Evolutionary conservation across 1,139 yeast species (phyloP), one percentile per base, ranked within the genome.

Genomic region (Saccharomyces pastorianus): DNA sequence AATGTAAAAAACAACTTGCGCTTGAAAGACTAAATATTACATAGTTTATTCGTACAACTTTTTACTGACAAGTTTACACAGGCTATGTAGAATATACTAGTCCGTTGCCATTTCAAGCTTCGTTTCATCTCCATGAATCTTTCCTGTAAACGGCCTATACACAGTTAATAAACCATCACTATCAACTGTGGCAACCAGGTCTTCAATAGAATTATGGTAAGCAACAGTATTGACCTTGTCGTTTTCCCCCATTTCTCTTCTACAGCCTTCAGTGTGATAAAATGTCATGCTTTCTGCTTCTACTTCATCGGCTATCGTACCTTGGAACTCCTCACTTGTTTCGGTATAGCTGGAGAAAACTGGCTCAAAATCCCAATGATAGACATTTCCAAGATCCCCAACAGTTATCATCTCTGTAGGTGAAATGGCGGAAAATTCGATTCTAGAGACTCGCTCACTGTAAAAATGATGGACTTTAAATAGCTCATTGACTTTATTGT

Each of bases 241-340:
- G 7, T 47, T 50, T 13, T 32, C 46, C 4, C 59, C 62, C n/a
- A 54, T 46, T 20, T 58, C 54, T 50, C 70, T 61, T 54, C 69
- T 61, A 34, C 63, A 61, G n/a, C 71, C 71, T 6, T 69, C 70
- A 3, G 70, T 65, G 52, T 68, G 72, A 46, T 64, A 58, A 51
- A 66, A 68, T 25, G 62, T 57, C 51, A 68, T 53, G 49, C 67
- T 66, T 44, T 61, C 66, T 25, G 56, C 54, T 34, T 60, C 61
- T 48, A 65, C 14, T 25, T 58, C 62, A 9, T 62, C 65, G 28
- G 52, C 9, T 38, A 38, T 20, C 1, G 11, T 17, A 8, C 44
- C 44, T 38, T 38, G 44, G 2, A 38, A 38, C 1, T 38, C 44
- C 44, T 38, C 44, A 38, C 6, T 38, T 20, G 11, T 38, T 38